A percentile compares a stretch with the other conserved stretches of the same genome.
Evolutionary conservation across 768 basidiomycete genomes (phyloP).

Genomic region (Gelatoporia subvermispora): DNA sequence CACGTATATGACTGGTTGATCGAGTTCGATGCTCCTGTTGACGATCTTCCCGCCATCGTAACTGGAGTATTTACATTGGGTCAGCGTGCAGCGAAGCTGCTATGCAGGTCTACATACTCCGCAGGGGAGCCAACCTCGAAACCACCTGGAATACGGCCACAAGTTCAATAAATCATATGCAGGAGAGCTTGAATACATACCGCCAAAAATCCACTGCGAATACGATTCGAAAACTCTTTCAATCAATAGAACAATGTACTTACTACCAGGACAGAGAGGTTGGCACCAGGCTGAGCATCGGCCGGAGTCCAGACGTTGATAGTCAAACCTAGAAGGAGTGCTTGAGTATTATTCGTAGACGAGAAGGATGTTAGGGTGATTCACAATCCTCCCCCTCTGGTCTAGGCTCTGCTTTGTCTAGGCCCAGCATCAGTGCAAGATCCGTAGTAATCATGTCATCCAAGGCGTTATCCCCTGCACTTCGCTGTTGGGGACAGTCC

Average conservation of each 20-base stretch:
- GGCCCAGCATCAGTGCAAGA: too few relatives aligned
- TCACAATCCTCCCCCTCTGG: too few relatives aligned
- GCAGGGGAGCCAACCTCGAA: neutral
- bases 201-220: slow-evolving; percentile 1
- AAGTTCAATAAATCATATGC: neutral
- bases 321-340: too few relatives aligned
- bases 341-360: too few relatives aligned
- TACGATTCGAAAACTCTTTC: too few relatives aligned
- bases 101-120: neutral
- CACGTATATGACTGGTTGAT: slow-evolving; percentile 43
- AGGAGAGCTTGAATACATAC: neutral
- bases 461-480: too few relatives aligned
- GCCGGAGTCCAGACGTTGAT: too few relatives aligned
- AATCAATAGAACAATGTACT: slow-evolving; percentile 12
- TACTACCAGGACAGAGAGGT: slow-evolving; percentile 52
- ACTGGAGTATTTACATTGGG: neutral
- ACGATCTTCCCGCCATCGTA: neutral
- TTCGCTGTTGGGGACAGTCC: slow-evolving; percentile 10
- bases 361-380: too few relatives aligned
- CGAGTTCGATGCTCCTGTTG: slow-evolving; percentile 34
- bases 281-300: slow-evolving; percentile 24
- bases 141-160: neutral
- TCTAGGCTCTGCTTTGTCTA: too few relatives aligned
- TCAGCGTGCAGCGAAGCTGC: neutral
- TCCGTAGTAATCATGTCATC: too few relatives aligned